phyloP scores from a whole-genome alignment of 768 basidiomycete genomes.

The Lentinula sp. region DNA sequence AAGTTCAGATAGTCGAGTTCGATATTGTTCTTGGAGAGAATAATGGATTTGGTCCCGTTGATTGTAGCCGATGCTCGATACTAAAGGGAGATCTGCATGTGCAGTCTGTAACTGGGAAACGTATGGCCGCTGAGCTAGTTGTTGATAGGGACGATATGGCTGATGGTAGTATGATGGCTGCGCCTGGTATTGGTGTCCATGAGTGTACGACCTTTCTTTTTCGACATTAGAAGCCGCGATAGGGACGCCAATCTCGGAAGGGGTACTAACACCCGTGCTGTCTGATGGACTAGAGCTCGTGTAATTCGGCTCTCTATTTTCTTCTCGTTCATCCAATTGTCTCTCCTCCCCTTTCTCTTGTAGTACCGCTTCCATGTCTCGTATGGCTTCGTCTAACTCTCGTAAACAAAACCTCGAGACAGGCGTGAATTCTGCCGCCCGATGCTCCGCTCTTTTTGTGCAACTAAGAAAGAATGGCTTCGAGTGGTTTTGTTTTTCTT shows the following conservation, averaged over 20 bases:
- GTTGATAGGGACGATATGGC: not conserved
- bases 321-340: not conserved
- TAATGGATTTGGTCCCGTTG: not conserved
- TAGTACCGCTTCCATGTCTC: slow-evolving; percentile 60
- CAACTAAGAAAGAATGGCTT: slow-evolving; percentile 76
- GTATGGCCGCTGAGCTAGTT: not conserved
- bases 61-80: not conserved
- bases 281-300: slow-evolving; percentile 3
- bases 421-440: slow-evolving; percentile 63
- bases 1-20: not conserved
- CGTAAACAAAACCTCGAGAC: slow-evolving; percentile 67
- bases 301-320: not conserved
- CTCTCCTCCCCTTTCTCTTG: not conserved
- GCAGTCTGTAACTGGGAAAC: slow-evolving; percentile 5
- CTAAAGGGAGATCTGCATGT: not conserved
- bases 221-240: not conserved
- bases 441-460: slow-evolving; percentile 66
- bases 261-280: slow-evolving; percentile 7
- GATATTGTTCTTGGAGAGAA: not conserved
- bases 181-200: not conserved
- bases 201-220: not conserved
- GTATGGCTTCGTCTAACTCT: slow-evolving; percentile 62
- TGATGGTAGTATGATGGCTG: not conserved
- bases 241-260: not conserved
- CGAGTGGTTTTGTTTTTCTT: slow-evolving; percentile 56